Conservation (phyloP, 169 alveolate genomes). For the Cystoisospora suis region DNA sequence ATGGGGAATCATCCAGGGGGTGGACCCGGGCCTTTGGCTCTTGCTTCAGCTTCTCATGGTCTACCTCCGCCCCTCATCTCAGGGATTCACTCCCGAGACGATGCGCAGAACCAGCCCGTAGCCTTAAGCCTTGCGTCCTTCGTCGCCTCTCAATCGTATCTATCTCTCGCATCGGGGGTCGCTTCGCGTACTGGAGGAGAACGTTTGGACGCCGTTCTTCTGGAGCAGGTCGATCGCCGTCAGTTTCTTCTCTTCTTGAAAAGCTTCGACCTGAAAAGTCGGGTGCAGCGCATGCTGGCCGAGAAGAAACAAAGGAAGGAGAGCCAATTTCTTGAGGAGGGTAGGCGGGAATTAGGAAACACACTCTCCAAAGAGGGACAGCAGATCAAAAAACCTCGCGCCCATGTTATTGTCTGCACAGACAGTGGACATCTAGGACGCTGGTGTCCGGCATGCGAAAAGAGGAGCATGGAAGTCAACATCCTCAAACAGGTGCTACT, state of each 20-base stretch:
- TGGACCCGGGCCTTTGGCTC: neutral
- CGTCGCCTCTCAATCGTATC: no score
- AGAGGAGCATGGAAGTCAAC: neutral
- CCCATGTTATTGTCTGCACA: neutral
- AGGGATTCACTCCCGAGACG: no score
- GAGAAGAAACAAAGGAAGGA: neutral
- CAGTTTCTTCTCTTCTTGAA: neutral
- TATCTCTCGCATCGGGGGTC: no score
- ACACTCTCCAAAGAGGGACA: no score
- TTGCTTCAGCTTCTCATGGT: neutral
- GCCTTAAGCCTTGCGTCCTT: no score
- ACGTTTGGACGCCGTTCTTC: neutral
- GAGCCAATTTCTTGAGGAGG: neutral
- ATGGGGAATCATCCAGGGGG: conserved; percentile 15
- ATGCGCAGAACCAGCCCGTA: no score
- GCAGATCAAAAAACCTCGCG: neutral
- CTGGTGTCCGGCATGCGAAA: neutral
- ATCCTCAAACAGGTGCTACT: conserved; percentile 13
- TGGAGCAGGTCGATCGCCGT: neutral
- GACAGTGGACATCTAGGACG: no score
- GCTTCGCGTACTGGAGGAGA: neutral
- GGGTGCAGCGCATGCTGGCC: neutral
- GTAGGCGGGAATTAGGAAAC: neutral
- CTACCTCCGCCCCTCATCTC: no score
- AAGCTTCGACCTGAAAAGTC: neutral